Percentiles rank a stretch among this genome's conserved stretches.
phyloP scores from a whole-genome alignment of 2,329 filamentous ascomycete genomes.

The Penicillium aurantiogriseum region DNA sequence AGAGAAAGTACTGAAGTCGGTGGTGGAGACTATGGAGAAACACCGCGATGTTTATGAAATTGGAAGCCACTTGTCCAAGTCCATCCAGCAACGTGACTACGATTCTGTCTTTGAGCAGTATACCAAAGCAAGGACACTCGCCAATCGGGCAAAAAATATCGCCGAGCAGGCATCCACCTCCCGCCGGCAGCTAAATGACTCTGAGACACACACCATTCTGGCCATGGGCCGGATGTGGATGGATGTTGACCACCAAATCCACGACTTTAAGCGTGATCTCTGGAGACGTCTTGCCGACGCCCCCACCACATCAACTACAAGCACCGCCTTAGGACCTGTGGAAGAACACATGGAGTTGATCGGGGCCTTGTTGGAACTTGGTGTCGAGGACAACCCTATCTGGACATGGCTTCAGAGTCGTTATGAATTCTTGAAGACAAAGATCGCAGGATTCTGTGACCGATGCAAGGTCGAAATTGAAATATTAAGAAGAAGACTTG shows the following conservation, averaged over 20 bases:
- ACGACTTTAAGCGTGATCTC: slow-evolving; percentile 80
- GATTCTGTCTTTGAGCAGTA: slow-evolving; percentile 86
- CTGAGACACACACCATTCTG: slow-evolving; percentile 80
- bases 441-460: slow-evolving; percentile 76
- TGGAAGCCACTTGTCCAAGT: slow-evolving; percentile 72
- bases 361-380: slow-evolving; percentile 81
- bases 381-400: slow-evolving; percentile 92
- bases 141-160: slow-evolving; percentile 72
- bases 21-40: slow-evolving; percentile 72
- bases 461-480: slow-evolving; percentile 91
- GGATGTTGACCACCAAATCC: slow-evolving; percentile 84
- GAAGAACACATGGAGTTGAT: slow-evolving; percentile 95
- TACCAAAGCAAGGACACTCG: slow-evolving; percentile 74
- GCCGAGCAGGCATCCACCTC: slow-evolving; percentile 56
- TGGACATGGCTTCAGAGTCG: slow-evolving; percentile 92
- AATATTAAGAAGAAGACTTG: slow-evolving; percentile 77
- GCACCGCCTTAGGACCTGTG: slow-evolving; percentile 52
- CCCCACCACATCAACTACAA: slow-evolving; percentile 56
- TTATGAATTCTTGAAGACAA: slow-evolving; percentile 84
- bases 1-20: slow-evolving; percentile 78
- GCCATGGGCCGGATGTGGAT: slow-evolving; percentile 93
- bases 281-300: slow-evolving; percentile 77
- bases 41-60: slow-evolving; percentile 81
- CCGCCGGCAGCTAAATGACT: slow-evolving; percentile 63
- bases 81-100: slow-evolving; percentile 88